Conservation (phyloP, 2,329 filamentous ascomycete genomes). For the Myotisia sp. region DNA sequence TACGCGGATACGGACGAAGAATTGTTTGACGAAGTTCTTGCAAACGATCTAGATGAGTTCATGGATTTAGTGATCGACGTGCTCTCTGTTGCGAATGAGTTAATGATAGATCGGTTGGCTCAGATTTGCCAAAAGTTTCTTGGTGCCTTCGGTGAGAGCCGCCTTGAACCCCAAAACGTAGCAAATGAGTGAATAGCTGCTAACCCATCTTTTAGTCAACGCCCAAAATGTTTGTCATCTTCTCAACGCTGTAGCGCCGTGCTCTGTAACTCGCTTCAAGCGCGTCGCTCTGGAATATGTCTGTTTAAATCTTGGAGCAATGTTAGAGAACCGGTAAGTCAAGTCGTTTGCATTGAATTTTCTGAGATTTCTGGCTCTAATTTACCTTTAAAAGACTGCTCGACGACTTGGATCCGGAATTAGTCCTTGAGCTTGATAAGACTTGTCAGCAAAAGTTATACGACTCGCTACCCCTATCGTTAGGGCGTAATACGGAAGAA, state of each 20-base stretch:
- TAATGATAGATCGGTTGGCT: constrained; percentile 85
- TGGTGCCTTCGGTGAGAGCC: constrained; percentile 52
- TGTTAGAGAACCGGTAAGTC: constrained; percentile 66
- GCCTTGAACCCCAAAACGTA: constrained; percentile 2
- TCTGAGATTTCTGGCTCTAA: not conserved
- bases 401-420: constrained; percentile 68
- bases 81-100: constrained; percentile 75
- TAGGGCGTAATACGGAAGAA: constrained; percentile 56
- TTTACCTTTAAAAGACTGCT: constrained; percentile 47
- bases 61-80: constrained; percentile 84
- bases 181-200: too few relatives aligned
- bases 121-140: constrained; percentile 79
- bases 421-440: constrained; percentile 66
- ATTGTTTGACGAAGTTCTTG: constrained; percentile 64
- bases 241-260: constrained; percentile 73
- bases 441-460: constrained; percentile 73
- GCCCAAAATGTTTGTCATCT: constrained; percentile 74
- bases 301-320: constrained; percentile 76
- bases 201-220: constrained; percentile 40
- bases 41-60: constrained; percentile 63
- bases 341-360: constrained; percentile 9
- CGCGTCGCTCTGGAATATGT: constrained; percentile 79
- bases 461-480: constrained; percentile 59
- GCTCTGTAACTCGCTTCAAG: constrained; percentile 72
- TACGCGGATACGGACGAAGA: constrained; percentile 72